Percentiles rank a stretch among this genome's conserved stretches.
These are phyloP conservation scores for Puccinia triticina DNA, from an alignment of 1,284 basidiomycete species.

Conservation along the genomic window DNA sequence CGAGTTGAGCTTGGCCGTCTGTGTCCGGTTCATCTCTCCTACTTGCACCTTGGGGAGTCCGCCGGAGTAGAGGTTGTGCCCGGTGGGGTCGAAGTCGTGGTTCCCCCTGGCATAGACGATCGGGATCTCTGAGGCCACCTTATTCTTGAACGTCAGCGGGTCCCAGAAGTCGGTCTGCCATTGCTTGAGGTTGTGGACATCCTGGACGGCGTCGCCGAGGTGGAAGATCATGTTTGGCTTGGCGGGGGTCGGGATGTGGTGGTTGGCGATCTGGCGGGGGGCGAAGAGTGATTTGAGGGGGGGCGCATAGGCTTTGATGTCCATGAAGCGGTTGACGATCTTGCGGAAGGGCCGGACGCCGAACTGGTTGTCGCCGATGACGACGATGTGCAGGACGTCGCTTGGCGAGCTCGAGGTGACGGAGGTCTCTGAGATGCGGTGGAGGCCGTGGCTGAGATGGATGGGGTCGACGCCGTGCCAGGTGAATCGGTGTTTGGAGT, in stretches of 20 bases:
- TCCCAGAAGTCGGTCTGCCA: slow-evolving; percentile 58
- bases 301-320: slow-evolving; percentile 31
- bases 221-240: slow-evolving; percentile 54
- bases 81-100: slow-evolving; percentile 55
- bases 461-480: slow-evolving; percentile 50
- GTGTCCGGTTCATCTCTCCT: slow-evolving; percentile 40
- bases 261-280: background rate
- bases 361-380: slow-evolving; percentile 56
- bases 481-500: slow-evolving; percentile 31
- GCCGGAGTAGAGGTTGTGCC: slow-evolving; percentile 54
- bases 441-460: slow-evolving; percentile 22
- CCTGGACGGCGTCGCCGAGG: slow-evolving; percentile 55
- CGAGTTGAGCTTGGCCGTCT: slow-evolving; percentile 6
- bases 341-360: slow-evolving; percentile 54
- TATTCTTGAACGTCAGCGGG: slow-evolving; percentile 52
- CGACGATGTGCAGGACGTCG: slow-evolving; percentile 52
- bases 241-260: background rate
- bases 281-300: slow-evolving; percentile 31
- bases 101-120: slow-evolving; percentile 55
- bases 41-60: slow-evolving; percentile 51
- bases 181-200: slow-evolving; percentile 54
- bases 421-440: background rate
- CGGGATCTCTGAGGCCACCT: slow-evolving; percentile 43
- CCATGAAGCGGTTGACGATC: slow-evolving; percentile 50
- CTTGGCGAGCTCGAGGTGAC: slow-evolving; percentile 22